phyloP scores from a whole-genome alignment of 2,329 filamentous ascomycete species.

The Xylariaceae sp. region DNA sequence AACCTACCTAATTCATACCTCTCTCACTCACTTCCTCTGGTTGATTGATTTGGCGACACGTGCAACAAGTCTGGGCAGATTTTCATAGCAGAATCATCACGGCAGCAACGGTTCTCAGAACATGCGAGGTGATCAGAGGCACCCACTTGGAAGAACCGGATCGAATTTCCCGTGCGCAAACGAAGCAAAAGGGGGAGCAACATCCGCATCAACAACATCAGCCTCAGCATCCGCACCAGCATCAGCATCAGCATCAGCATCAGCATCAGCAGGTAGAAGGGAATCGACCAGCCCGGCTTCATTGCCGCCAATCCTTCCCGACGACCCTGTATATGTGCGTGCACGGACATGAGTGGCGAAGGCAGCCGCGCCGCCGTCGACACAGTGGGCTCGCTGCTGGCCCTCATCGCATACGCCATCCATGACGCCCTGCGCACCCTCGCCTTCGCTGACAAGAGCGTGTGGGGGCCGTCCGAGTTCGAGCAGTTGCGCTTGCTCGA shows the following conservation, averaged over 20 bases:
- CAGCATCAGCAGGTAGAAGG: not conserved
- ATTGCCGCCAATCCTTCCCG: constrained; percentile 4
- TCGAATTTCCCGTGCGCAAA: not conserved
- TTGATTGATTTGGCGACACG: not conserved
- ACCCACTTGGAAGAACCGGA: not conserved
- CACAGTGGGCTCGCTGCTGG: constrained; percentile 54
- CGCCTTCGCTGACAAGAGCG: constrained; percentile 51
- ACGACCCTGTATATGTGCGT: constrained; percentile 4
- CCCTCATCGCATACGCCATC: constrained; percentile 50
- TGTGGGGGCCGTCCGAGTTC: constrained; percentile 55
- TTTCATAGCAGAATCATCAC: not conserved
- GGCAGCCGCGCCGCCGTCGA: constrained; percentile 29
- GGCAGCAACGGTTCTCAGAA: not conserved
- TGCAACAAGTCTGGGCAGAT: no score
- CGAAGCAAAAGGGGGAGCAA: constrained; percentile 1
- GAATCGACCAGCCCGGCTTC: constrained; percentile 1
- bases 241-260: no score
- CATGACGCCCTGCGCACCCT: constrained; percentile 50
- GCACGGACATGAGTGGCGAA: constrained; percentile 33
- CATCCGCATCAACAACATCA: not conserved
- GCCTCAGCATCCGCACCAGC: no score
- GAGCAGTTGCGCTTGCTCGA: constrained; percentile 53
- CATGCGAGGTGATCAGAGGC: not conserved
- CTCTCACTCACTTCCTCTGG: not conserved
- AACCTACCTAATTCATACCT: no score